These are phyloP conservation scores for Zancudomyces culisetae DNA, from an alignment of 371 early-diverging fungal genomes.

Conservation along the genomic window DNA sequence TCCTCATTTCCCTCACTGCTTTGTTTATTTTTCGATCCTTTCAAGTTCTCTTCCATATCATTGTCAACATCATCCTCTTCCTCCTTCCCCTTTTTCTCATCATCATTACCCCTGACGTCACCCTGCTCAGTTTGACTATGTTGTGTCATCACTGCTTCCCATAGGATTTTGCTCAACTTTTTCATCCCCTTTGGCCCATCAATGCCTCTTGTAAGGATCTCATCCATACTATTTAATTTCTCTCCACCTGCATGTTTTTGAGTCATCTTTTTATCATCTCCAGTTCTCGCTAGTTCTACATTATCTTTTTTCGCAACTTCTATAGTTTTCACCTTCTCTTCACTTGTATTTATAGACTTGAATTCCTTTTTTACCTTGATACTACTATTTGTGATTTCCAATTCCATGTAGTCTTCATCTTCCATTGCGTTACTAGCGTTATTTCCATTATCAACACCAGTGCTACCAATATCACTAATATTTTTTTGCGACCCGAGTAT, in stretches of 20 bases:
- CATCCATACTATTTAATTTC: background rate
- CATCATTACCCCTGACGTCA: background rate
- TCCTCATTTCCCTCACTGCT: background rate
- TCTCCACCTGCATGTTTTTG: background rate
- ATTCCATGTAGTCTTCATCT: too few relatives aligned
- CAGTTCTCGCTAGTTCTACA: background rate
- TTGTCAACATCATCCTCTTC: background rate
- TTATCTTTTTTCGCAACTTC: background rate
- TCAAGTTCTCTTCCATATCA: background rate
- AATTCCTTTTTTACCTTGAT: background rate
- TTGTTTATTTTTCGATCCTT: background rate
- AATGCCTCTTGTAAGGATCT: too few relatives aligned
- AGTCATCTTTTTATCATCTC: background rate
- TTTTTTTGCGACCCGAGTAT: too few relatives aligned
- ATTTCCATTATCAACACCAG: too few relatives aligned
- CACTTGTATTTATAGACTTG: background rate
- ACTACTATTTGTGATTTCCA: background rate
- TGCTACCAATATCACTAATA: too few relatives aligned
- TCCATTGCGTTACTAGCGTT: too few relatives aligned
- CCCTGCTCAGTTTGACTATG: background rate
- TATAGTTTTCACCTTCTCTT: too few relatives aligned
- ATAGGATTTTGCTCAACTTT: background rate
- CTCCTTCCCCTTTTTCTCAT: background rate
- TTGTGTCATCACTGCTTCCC: constrained; percentile 3
- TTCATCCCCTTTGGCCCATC: background rate